Evolutionary conservation across 352 stramenopile species (phyloP).

Genomic region (Chrysophaeum taylorii): DNA sequence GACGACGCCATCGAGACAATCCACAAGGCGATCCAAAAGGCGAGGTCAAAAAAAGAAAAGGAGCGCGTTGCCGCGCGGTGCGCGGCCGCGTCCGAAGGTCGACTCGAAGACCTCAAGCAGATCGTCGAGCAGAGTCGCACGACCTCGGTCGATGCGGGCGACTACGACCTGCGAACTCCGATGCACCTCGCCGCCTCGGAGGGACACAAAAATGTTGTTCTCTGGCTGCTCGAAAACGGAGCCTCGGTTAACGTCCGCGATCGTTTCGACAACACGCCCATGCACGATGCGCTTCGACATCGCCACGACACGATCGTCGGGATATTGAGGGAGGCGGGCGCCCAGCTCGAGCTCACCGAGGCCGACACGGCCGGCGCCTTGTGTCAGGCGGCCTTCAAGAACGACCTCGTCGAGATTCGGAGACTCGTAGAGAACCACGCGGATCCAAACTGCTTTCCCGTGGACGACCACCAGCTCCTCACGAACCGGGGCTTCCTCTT

Average conservation of each 20-base stretch:
- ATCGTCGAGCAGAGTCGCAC: conserved; percentile 5
- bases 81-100: conserved; percentile 25
- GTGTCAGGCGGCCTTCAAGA: too few relatives aligned
- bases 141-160: conserved; percentile 39
- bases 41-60: conserved; percentile 8
- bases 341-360: neutral
- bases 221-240: conserved; percentile 35
- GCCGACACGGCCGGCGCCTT: neutral
- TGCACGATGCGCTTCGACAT: conserved; percentile 25
- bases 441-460: too few relatives aligned
- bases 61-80: conserved; percentile 20
- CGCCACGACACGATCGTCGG: conserved; percentile 13
- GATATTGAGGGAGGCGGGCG: neutral
- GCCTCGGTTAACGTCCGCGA: conserved; percentile 26
- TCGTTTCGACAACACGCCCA: conserved; percentile 24
- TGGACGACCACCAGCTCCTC: too few relatives aligned
- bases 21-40: conserved; percentile 18
- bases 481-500: too few relatives aligned
- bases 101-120: conserved; percentile 23
- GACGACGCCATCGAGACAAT: neutral
- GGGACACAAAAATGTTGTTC: conserved; percentile 42
- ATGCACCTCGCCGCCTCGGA: conserved; percentile 51
- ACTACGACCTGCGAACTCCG: conserved; percentile 56
- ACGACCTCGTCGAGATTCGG: too few relatives aligned
- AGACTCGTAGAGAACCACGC: too few relatives aligned